A percentile compares a stretch with the other conserved stretches of the same genome.
Conservation (phyloP, 768 basidiomycete genomes). For the Dacryopinax primogenitus region DNA sequence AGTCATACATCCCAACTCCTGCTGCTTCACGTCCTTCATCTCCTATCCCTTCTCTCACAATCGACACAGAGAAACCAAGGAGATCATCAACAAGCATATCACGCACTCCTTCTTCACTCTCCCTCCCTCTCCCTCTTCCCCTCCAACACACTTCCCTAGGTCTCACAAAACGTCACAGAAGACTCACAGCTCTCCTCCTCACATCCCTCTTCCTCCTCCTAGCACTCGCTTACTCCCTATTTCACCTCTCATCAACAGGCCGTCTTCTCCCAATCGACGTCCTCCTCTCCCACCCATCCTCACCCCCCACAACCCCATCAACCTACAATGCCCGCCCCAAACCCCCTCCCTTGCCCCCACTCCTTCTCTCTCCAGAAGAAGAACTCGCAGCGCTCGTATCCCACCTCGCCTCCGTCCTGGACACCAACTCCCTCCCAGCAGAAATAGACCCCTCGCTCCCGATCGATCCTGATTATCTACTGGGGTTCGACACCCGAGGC, state of each 20-base stretch:
- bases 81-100: not conserved
- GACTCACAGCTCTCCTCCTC: constrained; percentile 1
- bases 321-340: constrained; percentile 14
- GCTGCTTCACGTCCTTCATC: not conserved
- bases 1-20: not conserved
- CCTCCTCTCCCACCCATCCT: constrained; percentile 24
- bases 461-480: constrained; percentile 66
- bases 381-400: constrained; percentile 64
- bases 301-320: constrained; percentile 11
- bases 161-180: not conserved
- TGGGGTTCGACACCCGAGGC: constrained; percentile 70
- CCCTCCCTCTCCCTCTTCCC: not conserved
- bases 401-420: constrained; percentile 52
- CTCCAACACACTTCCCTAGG: not conserved
- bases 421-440: constrained; percentile 60
- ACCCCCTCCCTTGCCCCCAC: constrained; percentile 25
- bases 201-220: constrained; percentile 34
- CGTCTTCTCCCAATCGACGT: constrained; percentile 26
- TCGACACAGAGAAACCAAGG: too few relatives aligned
- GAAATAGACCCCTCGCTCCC: constrained; percentile 48
- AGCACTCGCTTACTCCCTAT: constrained; percentile 40
- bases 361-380: constrained; percentile 40
- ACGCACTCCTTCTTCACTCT: not conserved
- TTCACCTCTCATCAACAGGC: constrained; percentile 42
- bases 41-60: not conserved